Percentiles rank a stretch among this genome's conserved stretches.
phyloP scores from a whole-genome alignment of 768 basidiomycete species.

The Leucocoprinus leucothites region DNA sequence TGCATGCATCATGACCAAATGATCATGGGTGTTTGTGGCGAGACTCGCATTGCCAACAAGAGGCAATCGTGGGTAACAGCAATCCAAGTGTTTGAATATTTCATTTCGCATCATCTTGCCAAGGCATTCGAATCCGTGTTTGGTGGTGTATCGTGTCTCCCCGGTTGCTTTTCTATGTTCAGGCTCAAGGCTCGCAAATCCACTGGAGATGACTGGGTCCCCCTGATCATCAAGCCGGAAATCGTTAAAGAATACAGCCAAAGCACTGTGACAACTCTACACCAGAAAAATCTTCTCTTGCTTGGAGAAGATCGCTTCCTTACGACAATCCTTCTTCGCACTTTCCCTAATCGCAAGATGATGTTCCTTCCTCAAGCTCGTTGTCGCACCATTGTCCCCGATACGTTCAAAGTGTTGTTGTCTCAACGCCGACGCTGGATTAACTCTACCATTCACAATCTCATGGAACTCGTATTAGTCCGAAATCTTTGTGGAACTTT shows the following conservation, averaged over 20 bases:
- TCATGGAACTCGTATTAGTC: constrained; percentile 98
- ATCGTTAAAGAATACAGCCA: constrained; percentile 98
- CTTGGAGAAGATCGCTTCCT: constrained; percentile 99
- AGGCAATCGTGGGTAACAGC: constrained; percentile 97
- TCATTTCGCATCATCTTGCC: constrained; percentile 97
- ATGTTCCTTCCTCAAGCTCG: constrained; percentile 97
- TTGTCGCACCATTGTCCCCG: constrained; percentile 94
- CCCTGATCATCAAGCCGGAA: constrained; percentile 93
- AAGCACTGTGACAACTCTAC: constrained; percentile 86
- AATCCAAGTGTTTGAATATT: constrained; percentile 98
- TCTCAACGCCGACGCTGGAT: constrained; percentile 99
- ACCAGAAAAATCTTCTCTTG: constrained; percentile 95
- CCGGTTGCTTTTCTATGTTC: constrained; percentile 99
- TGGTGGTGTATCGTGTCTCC: constrained; percentile 97
- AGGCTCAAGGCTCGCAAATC: constrained; percentile 89
- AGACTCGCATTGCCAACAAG: constrained; percentile 98
- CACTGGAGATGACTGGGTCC: constrained; percentile 94
- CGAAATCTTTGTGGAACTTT: constrained; percentile 98
- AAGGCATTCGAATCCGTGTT: constrained; percentile 99
- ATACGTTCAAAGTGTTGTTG: constrained; percentile 88
- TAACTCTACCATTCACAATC: constrained; percentile 98
- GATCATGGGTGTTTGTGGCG: constrained; percentile 99
- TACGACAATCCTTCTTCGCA: constrained; percentile 92
- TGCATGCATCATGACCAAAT: constrained; percentile 98
- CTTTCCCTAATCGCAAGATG: constrained; percentile 99